These are phyloP conservation scores for Candida ovalis DNA, from an alignment of 805 yeast species.

Conservation along the genomic window DNA sequence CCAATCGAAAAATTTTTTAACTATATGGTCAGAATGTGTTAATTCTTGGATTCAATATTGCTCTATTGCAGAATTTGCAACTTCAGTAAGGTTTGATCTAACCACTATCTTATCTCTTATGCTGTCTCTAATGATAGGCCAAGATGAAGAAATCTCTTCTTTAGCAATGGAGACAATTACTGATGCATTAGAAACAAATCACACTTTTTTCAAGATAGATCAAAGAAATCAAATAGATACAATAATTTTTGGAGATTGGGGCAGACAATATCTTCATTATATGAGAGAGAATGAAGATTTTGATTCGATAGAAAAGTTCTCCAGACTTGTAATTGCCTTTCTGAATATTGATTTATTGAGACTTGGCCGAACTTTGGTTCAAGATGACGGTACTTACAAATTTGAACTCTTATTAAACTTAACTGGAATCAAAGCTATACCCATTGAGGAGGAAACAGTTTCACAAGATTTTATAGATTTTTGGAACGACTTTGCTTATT, in stretches of 20 bases:
- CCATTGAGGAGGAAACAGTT: conserved; percentile 57
- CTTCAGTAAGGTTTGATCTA: conserved; percentile 26
- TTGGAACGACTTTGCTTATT: conserved; percentile 67
- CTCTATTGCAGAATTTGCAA: conserved; percentile 34
- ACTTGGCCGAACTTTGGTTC: conserved; percentile 37
- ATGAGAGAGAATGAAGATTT: conserved; percentile 30
- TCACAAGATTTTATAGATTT: conserved; percentile 56
- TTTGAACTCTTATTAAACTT: conserved; percentile 48
- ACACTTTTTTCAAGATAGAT: conserved; percentile 34
- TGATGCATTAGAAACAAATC: conserved; percentile 35
- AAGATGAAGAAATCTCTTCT: conserved; percentile 11
- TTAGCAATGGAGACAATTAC: conserved; percentile 30
- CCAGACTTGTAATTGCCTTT: conserved; percentile 42
- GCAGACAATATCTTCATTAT: conserved; percentile 34
- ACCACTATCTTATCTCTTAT: conserved; percentile 16
- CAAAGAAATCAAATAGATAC: conserved; percentile 30
- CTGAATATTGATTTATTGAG: conserved; percentile 44
- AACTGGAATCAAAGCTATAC: conserved; percentile 53
- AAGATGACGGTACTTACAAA: conserved; percentile 35
- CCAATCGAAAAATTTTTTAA: conserved; percentile 2
- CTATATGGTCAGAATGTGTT: conserved; percentile 29
- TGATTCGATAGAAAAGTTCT: conserved; percentile 39
- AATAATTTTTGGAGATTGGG: conserved; percentile 45
- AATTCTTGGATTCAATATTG: conserved; percentile 36
- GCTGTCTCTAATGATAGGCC: conserved; percentile 13